Evolutionary conservation across 2,329 filamentous ascomycete genomes (phyloP).

Genomic region (Phialocephala sp.): DNA sequence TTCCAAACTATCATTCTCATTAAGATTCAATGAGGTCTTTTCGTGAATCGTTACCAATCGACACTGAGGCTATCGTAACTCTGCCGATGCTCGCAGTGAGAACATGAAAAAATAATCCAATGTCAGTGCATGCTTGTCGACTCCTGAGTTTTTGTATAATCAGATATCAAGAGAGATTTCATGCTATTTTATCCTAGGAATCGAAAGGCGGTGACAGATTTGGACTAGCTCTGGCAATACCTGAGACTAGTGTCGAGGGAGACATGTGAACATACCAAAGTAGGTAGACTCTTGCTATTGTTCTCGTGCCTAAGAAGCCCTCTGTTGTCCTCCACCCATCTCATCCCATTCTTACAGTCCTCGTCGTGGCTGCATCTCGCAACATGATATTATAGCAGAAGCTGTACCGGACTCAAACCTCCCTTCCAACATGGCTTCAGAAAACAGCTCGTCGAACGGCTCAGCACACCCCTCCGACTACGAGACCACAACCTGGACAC

Average conservation of each 20-base stretch:
- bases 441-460: conserved; percentile 22
- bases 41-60: not conserved
- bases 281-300: not conserved
- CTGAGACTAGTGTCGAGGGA: not conserved
- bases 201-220: not conserved
- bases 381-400: conserved; percentile 3
- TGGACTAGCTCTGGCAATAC: not conserved
- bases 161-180: too few species aligned
- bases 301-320: not conserved
- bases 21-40: not conserved
- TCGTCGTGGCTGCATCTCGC: not conserved
- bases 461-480: conserved; percentile 16
- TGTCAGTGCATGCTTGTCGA: too few species aligned
- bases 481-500: conserved; percentile 6
- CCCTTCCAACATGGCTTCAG: conserved; percentile 20
- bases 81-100: too few species aligned
- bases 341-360: not conserved
- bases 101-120: too few species aligned
- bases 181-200: too few species aligned
- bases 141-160: not conserved
- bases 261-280: not conserved
- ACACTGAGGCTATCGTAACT: too few species aligned
- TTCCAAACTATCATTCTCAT: not conserved
- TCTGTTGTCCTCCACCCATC: not conserved
- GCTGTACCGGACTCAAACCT: not conserved